Percentiles rank a stretch among this genome's conserved stretches.
Conservation (phyloP, 345 rosid genomes). For the Schrenkiella parvula region DNA sequence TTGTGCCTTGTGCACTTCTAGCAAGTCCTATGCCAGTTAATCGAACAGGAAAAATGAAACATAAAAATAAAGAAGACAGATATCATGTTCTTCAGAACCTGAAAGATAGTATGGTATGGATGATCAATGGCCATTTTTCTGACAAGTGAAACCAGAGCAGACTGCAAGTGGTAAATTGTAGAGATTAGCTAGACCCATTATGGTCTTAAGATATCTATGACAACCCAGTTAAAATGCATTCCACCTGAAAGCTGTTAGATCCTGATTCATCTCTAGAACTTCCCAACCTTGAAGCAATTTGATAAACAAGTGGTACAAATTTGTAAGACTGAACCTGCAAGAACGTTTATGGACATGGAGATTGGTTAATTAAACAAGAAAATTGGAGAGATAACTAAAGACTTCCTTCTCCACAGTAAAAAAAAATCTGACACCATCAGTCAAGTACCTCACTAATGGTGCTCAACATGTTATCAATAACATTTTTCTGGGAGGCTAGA, state of each 20-base stretch:
- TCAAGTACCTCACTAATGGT: slow-evolving; percentile 66
- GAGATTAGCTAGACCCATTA: slow-evolving; percentile 27
- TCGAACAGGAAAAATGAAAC: background rate
- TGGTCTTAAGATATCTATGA: slow-evolving; percentile 5
- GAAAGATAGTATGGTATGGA: slow-evolving; percentile 93
- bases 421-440: slow-evolving; percentile 3
- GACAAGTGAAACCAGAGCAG: slow-evolving; percentile 82
- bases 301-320: slow-evolving; percentile 85
- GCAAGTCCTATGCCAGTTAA: slow-evolving; percentile 13
- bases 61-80: background rate
- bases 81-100: slow-evolving; percentile 43
- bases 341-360: background rate
- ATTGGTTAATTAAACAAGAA: slow-evolving; percentile 7
- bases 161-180: slow-evolving; percentile 47
- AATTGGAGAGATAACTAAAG: background rate
- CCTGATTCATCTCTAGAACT: slow-evolving; percentile 64
- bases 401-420: background rate
- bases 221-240: background rate
- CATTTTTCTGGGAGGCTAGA: slow-evolving; percentile 66
- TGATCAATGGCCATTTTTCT: slow-evolving; percentile 98
- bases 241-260: slow-evolving; percentile 79
- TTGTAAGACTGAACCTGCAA: slow-evolving; percentile 88
- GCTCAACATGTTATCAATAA: slow-evolving; percentile 63
- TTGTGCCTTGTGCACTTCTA: slow-evolving; percentile 5
- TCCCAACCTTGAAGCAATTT: slow-evolving; percentile 98